These are phyloP conservation scores for Trichoderma gracile DNA, from an alignment of 2,329 filamentous ascomycete species.

Conservation along the genomic window DNA sequence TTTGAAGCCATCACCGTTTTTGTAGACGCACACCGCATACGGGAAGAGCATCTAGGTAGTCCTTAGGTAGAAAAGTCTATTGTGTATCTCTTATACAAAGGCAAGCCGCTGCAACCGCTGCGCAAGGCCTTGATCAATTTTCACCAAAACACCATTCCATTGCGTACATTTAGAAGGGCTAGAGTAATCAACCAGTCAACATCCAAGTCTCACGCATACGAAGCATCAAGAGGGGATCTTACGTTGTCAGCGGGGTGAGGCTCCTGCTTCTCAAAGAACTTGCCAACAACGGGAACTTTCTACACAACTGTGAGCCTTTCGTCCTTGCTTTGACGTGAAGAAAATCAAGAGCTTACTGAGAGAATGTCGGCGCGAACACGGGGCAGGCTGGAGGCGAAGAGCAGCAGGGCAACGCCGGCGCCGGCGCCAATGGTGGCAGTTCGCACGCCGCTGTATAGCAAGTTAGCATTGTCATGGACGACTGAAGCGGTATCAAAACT, in stretches of 20 bases:
- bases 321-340: neutral
- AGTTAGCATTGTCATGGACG: constrained; percentile 22
- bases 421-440: constrained; percentile 58
- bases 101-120: constrained; percentile 33
- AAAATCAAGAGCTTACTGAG: constrained; percentile 44
- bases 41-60: no score
- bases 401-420: constrained; percentile 58
- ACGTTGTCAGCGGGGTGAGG: constrained; percentile 64
- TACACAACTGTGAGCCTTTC: constrained; percentile 32
- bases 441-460: constrained; percentile 49
- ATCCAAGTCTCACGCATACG: neutral
- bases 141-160: constrained; percentile 28
- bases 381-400: constrained; percentile 63
- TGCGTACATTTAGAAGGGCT: constrained; percentile 44
- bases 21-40: no score
- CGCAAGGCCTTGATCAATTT: constrained; percentile 34
- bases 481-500: neutral
- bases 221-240: constrained; percentile 36
- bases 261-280: constrained; percentile 55
- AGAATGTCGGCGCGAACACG: constrained; percentile 61
- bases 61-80: constrained; percentile 35
- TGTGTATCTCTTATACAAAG: constrained; percentile 44
- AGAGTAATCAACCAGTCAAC: constrained; percentile 33
- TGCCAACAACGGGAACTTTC: constrained; percentile 58
- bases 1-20: no score